Base-by-base conservation (phyloP, 306 rosid genomes). In the Corylus americana region DNA sequence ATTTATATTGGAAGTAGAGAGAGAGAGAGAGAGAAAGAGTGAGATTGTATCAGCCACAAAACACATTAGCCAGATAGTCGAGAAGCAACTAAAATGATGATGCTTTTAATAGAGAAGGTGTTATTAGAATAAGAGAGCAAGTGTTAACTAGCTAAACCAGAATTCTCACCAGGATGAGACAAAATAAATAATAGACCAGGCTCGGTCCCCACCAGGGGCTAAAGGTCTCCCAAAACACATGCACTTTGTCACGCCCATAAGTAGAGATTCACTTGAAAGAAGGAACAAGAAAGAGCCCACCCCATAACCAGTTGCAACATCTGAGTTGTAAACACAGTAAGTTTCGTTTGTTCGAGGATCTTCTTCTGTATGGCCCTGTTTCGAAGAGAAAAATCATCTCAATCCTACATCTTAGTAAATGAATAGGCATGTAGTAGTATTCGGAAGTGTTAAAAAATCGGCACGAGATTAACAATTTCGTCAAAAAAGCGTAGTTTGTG, bases 211-310 rank as follows among this genome's bases (percentile, higher is more conserved):
- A 4, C 97, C 93, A 3, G 98, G 94, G 61, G 91, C 81, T 68
- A 92, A 86, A 25, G 98, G 94, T 83, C 92, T 90, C 54, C 97
- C 98, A 77, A 94, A 89, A 84, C 98, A 94, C 98, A 94, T 90
- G 87, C 97, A 94, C 84, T 51, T 94, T 10, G 98, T 94, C 69
- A 94, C 93, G 73, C 89, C 87, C 98, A 94, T 94, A 66, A 94
- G 89, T 42, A 94, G 76, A 48, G 96, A 92, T 83, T 94, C 88
- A 51, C 97, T 75, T 44, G 96, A 90, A 67, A 94, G 97, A 83
- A 94, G 97, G 89, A 94, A 92, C 70, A 94, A 81, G 85, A 94
- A 94, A 63, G 94, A 82, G 0, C 97, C 96, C 18, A 90, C 97
- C 64, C 97, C 98, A 80, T 92, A 92, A 55, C 97, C 97, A 50